Evolutionary conservation across 441 rosid species (phyloP), one percentile per base, ranked within the genome.

Genomic region (Erysimum cheiri): DNA sequence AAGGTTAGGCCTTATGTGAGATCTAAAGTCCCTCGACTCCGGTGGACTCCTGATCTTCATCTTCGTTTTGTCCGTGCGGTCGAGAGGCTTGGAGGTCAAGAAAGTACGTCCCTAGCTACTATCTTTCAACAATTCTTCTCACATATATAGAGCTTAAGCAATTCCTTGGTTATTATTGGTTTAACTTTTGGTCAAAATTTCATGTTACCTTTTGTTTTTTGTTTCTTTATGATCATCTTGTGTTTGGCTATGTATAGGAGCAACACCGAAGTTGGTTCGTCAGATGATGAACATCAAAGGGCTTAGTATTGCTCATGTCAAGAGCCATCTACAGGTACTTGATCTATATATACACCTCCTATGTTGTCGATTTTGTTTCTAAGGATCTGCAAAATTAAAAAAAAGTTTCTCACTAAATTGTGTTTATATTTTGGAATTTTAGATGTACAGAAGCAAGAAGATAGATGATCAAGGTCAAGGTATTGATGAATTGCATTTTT

Each of bases 41-140:
- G 98, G 10, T 92, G 98, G 98, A 90, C 93, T 13, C 96, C 94
- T 10, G 96, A 92, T 70, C 98, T 92, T 60, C 98, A 90, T 83
- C 89, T 84, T 70, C 91, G 88, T 26, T 90, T 92, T 73, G 64
- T 85, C 29, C 88, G 85, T 26, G 96, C 96, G 0, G 85, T 92
- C 1, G 94, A 89, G 68, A 87, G 87, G 72, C 93, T 92, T 39
- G 98, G 98, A 6, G 98, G 98, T 6, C 98, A 85, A 85, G 93
- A 88, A 2, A 85, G 98, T 92, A 74, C 79, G 93, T 68, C 56
- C 6, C 3, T 64, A 4, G 14, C 29, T 59, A 37, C 44, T 50
- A 26, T 40, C 1, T 39, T 59, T 60, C 55, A 64, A 31, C 39
- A 37, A 9, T 19, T 73, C 48, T 48, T 39, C 47, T 14, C 19